Base-by-base conservation (phyloP, 768 basidiomycete species). In the Suillus plorans region DNA sequence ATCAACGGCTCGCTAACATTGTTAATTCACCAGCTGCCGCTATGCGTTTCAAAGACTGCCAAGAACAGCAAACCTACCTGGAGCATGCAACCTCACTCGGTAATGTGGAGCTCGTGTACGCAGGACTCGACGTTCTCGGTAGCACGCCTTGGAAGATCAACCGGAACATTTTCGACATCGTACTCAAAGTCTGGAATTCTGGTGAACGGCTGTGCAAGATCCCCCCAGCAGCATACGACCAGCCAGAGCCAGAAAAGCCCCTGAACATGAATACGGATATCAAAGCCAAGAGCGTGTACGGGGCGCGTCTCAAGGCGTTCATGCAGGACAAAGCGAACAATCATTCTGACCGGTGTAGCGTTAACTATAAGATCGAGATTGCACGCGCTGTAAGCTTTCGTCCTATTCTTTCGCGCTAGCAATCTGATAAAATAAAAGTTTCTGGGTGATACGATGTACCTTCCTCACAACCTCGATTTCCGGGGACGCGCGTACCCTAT, bases 401-500 rank as follows among this genome's bases (percentile, higher is more conserved):
- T 61, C 28, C 39, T 58, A 55, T 50, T 36, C 53, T 31, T 62
- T 50, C 45, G 49, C 50, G 45, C 7, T 34, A 52, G 16, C 6
- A 39, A 64, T 45, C 56, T 67, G 28, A 64, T 55, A 59, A 20
- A 47, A 64, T 3, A 34, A 4, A 64, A 94, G 89, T 97, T 96
- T 84, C 80, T 96, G 60, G 86, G 87, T 62, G 97, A 97, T 69
- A 86, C 80, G 0, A 89, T 99, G 74, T 99, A 94, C 78, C 82
- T 96, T 59, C 96, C 97, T 0, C 97, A 99, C 76, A 98, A 97
- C 76, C 81, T 98, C 70, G 97, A 99, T 77, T 99, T 99, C 84
- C 89, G 97, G 65, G 97, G 97, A 9, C 90, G 97, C 61, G 95
- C 97, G 0, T 99, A 99, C 73, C 97, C 97, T 13, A 89, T 97